A percentile compares a stretch with the other conserved stretches of the same genome.
These are phyloP conservation scores for Colletotrichum orbiculare DNA, from an alignment of 2,329 filamentous ascomycete species.

Conservation along the genomic window DNA sequence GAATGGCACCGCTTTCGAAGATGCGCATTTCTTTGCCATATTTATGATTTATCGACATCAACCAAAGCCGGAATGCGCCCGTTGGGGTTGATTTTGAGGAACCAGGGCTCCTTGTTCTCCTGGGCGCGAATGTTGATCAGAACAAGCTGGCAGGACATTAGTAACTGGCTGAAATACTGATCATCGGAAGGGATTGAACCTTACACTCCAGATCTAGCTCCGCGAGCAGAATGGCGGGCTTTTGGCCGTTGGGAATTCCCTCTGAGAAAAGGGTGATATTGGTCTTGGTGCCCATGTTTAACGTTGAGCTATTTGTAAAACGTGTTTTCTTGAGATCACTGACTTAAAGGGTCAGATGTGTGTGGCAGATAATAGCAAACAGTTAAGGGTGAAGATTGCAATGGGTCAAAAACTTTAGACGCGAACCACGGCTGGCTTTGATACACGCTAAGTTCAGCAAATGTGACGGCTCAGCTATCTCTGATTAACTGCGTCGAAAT, in stretches of 20 bases:
- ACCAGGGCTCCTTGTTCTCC: constrained; percentile 74
- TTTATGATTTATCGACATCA: constrained; percentile 78
- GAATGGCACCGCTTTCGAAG: constrained; percentile 91
- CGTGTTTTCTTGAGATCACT: too few relatives aligned
- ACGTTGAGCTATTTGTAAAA: too few relatives aligned
- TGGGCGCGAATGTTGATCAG: not conserved
- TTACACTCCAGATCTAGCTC: constrained; percentile 88
- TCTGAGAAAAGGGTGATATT: constrained; percentile 85
- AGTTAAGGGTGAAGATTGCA: too few relatives aligned
- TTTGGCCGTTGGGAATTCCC: constrained; percentile 90
- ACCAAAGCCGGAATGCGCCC: constrained; percentile 90
- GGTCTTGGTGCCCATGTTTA: constrained; percentile 49
- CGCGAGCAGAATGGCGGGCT: constrained; percentile 86
- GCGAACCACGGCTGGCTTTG: too few relatives aligned
- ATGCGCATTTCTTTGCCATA: constrained; percentile 79
- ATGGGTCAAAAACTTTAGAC: too few relatives aligned
- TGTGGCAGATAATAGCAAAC: too few relatives aligned
- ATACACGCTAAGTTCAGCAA: too few relatives aligned
- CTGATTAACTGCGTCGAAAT: too few relatives aligned
- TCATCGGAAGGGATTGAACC: constrained; percentile 63
- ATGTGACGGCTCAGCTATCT: too few relatives aligned
- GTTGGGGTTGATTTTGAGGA: constrained; percentile 91
- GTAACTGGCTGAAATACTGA: constrained; percentile 73
- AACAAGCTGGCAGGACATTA: constrained; percentile 23
- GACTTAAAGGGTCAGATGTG: too few relatives aligned